Conservation (phyloP, 768 basidiomycete genomes). For the Stropharia rugosoannulata region DNA sequence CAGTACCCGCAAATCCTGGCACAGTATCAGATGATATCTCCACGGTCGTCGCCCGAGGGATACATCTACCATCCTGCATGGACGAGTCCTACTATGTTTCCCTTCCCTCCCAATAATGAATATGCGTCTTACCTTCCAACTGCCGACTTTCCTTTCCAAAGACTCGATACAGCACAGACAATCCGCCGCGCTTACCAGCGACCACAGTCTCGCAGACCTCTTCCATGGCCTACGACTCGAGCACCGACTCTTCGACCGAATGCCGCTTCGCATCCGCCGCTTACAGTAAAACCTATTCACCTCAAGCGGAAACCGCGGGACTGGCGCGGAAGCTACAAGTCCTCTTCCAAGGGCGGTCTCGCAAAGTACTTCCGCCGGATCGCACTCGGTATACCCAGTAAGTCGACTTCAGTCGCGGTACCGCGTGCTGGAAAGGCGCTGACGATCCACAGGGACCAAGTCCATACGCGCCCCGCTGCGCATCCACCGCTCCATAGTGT, state of each 20-base stretch:
- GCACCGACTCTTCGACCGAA: not conserved
- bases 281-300: not conserved
- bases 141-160: not conserved
- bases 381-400: slow-evolving; percentile 10
- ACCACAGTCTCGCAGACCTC: not conserved
- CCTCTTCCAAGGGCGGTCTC: slow-evolving; percentile 13
- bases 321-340: slow-evolving; percentile 15
- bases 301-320: slow-evolving; percentile 9
- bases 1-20: not conserved
- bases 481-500: slow-evolving; percentile 10
- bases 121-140: not conserved
- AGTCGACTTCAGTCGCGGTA: not conserved
- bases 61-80: not conserved
- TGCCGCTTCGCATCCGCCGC: not conserved
- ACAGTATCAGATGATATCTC: not conserved
- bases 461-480: not conserved
- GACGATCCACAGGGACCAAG: not conserved
- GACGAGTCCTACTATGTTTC: not conserved
- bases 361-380: slow-evolving; percentile 11
- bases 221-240: not conserved
- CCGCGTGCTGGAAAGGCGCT: not conserved
- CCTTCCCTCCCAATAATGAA: not conserved
- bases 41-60: not conserved
- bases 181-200: not conserved
- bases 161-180: not conserved